Evolutionary conservation across 129 eudicot species (phyloP).

Genomic region (Escallonia rubra): DNA sequence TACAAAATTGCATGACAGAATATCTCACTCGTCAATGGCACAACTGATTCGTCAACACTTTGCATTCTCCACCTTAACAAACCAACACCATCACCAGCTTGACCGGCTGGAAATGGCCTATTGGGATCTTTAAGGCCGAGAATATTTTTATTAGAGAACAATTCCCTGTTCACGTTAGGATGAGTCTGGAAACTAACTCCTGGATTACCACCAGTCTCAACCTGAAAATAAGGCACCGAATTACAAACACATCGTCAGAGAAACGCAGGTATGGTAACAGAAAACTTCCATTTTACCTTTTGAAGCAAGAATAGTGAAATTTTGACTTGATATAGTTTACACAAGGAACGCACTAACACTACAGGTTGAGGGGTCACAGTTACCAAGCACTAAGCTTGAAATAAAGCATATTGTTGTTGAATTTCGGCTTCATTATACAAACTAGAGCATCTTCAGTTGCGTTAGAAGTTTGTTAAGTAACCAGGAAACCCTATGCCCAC

Average conservation of each 20-base stretch:
- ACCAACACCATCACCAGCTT: slow-evolving; percentile 81
- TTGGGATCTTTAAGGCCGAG: slow-evolving; percentile 91
- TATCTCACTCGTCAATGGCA: slow-evolving; percentile 72
- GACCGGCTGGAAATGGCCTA: slow-evolving; percentile 84
- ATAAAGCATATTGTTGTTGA: too few species aligned
- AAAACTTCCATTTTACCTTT: background rate
- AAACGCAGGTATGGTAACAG: background rate
- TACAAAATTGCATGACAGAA: background rate
- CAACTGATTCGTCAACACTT: slow-evolving; percentile 70
- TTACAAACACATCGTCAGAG: background rate
- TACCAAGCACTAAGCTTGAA: too few species aligned
- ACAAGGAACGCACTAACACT: too few species aligned
- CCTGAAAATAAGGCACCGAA: slow-evolving; percentile 25
- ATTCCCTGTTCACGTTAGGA: slow-evolving; percentile 86
- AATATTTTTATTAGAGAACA: slow-evolving; percentile 70
- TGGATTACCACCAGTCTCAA: slow-evolving; percentile 71
- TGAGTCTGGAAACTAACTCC: slow-evolving; percentile 85
- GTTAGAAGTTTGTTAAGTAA: too few species aligned
- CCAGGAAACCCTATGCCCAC: too few species aligned
- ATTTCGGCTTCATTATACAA: too few species aligned
- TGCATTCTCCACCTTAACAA: slow-evolving; percentile 98
- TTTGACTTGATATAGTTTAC: too few species aligned
- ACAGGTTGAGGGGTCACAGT: too few species aligned
- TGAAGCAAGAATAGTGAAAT: background rate
- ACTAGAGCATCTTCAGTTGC: too few species aligned